Percentiles rank a stretch among this genome's conserved stretches.
Conservation (phyloP, 305 asterid genomes). For the Fraxinus dipetala region DNA sequence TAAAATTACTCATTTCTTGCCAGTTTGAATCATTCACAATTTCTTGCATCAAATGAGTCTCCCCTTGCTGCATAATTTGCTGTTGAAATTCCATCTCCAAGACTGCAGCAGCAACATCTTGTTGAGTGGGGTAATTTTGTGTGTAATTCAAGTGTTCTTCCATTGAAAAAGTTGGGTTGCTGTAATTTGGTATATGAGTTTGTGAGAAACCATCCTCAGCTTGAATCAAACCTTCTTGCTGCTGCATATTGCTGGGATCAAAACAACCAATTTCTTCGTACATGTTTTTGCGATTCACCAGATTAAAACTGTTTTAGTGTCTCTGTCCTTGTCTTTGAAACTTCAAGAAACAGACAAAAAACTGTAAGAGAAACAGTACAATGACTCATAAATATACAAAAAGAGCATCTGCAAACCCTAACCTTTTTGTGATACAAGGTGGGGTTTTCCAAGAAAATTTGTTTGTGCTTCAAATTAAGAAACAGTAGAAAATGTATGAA, state of each 20-base stretch:
- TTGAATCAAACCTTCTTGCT: constrained; percentile 34
- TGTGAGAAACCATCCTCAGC: constrained; percentile 49
- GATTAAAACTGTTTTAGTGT: constrained; percentile 15
- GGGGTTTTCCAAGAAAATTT: constrained; percentile 15
- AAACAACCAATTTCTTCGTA: constrained; percentile 52
- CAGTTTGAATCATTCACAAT: constrained; percentile 27
- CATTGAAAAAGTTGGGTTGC: constrained; percentile 36
- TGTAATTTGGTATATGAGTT: constrained; percentile 32
- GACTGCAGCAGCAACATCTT: constrained; percentile 35
- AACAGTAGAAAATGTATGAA: not conserved
- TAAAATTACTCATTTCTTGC: constrained; percentile 34
- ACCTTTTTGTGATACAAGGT: constrained; percentile 6
- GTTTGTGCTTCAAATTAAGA: constrained; percentile 14
- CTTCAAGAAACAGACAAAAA: constrained; percentile 20
- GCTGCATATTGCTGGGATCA: constrained; percentile 43
- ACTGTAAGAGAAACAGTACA: constrained; percentile 16
- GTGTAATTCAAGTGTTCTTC: constrained; percentile 37
- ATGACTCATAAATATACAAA: constrained; percentile 1
- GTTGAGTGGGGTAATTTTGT: constrained; percentile 27
- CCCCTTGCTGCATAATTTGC: constrained; percentile 29
- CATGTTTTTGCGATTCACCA: constrained; percentile 35
- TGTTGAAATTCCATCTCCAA: constrained; percentile 66
- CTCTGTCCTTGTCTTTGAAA: constrained; percentile 23
- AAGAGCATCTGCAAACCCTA: constrained; percentile 18
- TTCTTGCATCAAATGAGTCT: constrained; percentile 22